Base-by-base conservation (phyloP, 2,329 filamentous ascomycete genomes). In the Hypocrella siamensis region DNA sequence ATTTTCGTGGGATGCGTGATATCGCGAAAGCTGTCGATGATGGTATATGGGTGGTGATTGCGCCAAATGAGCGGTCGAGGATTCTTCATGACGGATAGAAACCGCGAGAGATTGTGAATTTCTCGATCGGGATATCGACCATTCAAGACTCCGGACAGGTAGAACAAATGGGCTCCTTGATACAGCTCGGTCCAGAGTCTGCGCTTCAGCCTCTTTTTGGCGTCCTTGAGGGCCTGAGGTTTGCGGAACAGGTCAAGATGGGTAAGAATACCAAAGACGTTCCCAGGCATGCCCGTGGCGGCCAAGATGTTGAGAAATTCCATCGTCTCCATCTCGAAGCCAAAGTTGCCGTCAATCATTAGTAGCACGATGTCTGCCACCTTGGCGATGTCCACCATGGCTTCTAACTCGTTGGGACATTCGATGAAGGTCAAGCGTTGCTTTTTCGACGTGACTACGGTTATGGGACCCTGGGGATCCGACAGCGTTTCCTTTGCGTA, bases 241-340 rank as follows among this genome's bases (percentile, higher is more conserved):
- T 94, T 96, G 49, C 78, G 74, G 63, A 98, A 98, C 11, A 98
- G 64, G 51, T 98, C 90, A 38, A 98, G 65, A 62, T 98, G 92
- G 12, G 90, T 96, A 28, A 98, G 68, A 35, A 98, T 86, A 32
- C 90, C 90, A 51, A 98, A 96, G 24, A 98, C 86, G 46, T 98
- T 98, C 41, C 90, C 88, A 1, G 92, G 90, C 88, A 98, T 96
- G 54, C 90, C 90, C 19, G 82, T 93, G 3, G 84, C 75, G n/a
- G 82, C 79, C 31, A 98, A 64, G 14, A 94, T 77, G 45, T 94
- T 96, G 48, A 98, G 62, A 39, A 98, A 98, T 57, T 98, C 90
- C 90, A 98, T 98, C 0, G 90, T 98, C 66, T 98, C 90, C 90
- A 98, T 98, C 59, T 98, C 90, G 50, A 98, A 98, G 11, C 90